A percentile compares a stretch with the other conserved stretches of the same genome.
Evolutionary conservation across 768 basidiomycete species (phyloP).

Genomic region (Xerocomus brunneocitrinus): DNA sequence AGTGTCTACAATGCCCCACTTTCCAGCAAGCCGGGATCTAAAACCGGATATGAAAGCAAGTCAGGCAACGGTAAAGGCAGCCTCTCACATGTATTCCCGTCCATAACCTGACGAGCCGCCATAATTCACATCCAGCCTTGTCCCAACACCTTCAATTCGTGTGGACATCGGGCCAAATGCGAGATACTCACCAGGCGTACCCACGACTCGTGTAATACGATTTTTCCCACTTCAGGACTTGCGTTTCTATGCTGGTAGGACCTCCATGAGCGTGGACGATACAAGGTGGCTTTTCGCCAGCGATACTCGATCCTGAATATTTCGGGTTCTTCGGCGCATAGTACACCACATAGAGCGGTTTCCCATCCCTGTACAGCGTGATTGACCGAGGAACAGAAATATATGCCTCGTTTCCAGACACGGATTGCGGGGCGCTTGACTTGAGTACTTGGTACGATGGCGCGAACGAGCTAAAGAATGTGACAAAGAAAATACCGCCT

Average conservation of each 20-base stretch:
- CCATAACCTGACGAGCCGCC: slow-evolving; percentile 75
- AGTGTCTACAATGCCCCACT: slow-evolving; percentile 76
- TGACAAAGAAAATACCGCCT: slow-evolving; percentile 29
- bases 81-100: slow-evolving; percentile 50
- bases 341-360: slow-evolving; percentile 56
- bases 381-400: slow-evolving; percentile 50
- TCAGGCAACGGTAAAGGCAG: not conserved
- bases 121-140: slow-evolving; percentile 71
- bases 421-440: slow-evolving; percentile 20
- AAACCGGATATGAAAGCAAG: slow-evolving; percentile 7
- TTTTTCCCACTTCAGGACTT: slow-evolving; percentile 49
- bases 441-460: slow-evolving; percentile 21
- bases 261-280: slow-evolving; percentile 68
- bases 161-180: not conserved
- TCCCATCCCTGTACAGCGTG: slow-evolving; percentile 34
- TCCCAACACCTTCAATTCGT: not conserved
- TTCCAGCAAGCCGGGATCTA: slow-evolving; percentile 47
- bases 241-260: slow-evolving; percentile 48
- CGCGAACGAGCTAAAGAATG: slow-evolving; percentile 21
- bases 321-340: slow-evolving; percentile 64
- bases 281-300: slow-evolving; percentile 62
- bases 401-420: slow-evolving; percentile 16
- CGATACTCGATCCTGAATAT: slow-evolving; percentile 44
- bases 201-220: slow-evolving; percentile 69
- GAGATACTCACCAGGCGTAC: slow-evolving; percentile 57